These are phyloP conservation scores for Kodamaea leandrae DNA, from an alignment of 805 yeast genomes.

Conservation along the genomic window DNA sequence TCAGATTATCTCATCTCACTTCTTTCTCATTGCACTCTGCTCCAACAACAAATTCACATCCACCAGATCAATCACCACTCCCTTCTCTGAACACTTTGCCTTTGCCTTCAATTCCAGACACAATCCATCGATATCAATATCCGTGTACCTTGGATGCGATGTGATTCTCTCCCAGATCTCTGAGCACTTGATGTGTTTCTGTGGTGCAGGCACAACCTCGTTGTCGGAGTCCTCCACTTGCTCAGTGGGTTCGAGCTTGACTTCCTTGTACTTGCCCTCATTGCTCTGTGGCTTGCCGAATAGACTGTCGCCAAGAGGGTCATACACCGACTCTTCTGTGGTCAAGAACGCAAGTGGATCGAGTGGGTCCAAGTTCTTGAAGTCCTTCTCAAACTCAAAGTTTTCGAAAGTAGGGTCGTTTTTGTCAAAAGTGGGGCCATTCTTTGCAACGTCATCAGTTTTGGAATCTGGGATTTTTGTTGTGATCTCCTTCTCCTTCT, in stretches of 20 bases:
- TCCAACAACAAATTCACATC: constrained; percentile 66
- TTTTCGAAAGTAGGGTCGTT: constrained; percentile 1
- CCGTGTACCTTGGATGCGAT: constrained; percentile 89
- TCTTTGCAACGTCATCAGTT: no score
- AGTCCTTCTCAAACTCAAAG: neutral
- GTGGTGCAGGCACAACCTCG: constrained; percentile 68
- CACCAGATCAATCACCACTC: constrained; percentile 78
- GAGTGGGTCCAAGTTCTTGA: constrained; percentile 24
- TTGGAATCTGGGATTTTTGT: neutral
- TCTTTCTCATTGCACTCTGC: constrained; percentile 8
- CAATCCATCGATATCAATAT: constrained; percentile 89
- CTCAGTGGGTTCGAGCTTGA: no score
- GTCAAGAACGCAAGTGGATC: constrained; percentile 46
- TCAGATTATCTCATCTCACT: no score
- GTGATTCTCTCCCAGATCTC: constrained; percentile 97
- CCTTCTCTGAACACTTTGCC: constrained; percentile 92
- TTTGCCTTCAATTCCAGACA: constrained; percentile 85
- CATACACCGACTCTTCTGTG: constrained; percentile 57
- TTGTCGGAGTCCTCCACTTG: constrained; percentile 3
- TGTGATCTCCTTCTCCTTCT: neutral
- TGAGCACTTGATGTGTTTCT: constrained; percentile 64
- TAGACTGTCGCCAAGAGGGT: constrained; percentile 46
- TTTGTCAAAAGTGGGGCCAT: no score
- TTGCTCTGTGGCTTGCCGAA: constrained; percentile 40
- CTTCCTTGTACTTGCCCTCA: constrained; percentile 10